Base-by-base conservation (phyloP, 2,329 filamentous ascomycete species). In the Diaporthe nobilis region DNA sequence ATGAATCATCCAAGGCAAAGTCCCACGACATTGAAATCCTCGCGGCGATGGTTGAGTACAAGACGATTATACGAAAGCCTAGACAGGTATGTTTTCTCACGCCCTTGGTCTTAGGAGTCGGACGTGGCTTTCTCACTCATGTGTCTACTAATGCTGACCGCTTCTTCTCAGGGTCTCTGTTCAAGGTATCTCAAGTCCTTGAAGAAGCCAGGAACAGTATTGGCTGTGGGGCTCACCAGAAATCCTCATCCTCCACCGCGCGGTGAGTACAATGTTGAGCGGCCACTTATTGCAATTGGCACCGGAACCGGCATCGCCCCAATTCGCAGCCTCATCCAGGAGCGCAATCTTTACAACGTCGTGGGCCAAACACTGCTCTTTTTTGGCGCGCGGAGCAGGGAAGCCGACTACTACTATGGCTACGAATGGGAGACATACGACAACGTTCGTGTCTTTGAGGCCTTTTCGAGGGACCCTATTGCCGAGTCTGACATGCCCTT, bases 251-350 rank as follows among this genome's bases (percentile, higher is more conserved):
- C 81, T 81, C 83, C 81, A 86, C 83, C 79, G 88, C 81, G 79
- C 85, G 82, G 86, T 78, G 49, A 85, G 6, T 78, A 80, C 25
- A 82, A 84, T 34, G 81, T 82, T 58, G 80, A 78, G 44, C 83
- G 85, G 1, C 94, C 95, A 0, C 89, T 96, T 10, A 87, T 98
- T 47, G 91, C 96, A 80, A 91, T 98, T 72, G 95, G 93, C 1
- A 94, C 96, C 0, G 96, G 96, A 3, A 98, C 96, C 0, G 96
- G 96, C 9, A 87, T 98, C 44, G 96, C 96, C 0, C 96, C 96
- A 0, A 92, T 98, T 80, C 92, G 96, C 4, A 91, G 93, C 6
- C 88, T 98, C 79, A 88, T 97, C n/a, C 92, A 94, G 82, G 93
- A 97, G 79, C 93, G 95, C n/a, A 80, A 83, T 20, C 60, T 70